Conservation (phyloP, 257 asterid genomes). For the Solanum chilense region DNA sequence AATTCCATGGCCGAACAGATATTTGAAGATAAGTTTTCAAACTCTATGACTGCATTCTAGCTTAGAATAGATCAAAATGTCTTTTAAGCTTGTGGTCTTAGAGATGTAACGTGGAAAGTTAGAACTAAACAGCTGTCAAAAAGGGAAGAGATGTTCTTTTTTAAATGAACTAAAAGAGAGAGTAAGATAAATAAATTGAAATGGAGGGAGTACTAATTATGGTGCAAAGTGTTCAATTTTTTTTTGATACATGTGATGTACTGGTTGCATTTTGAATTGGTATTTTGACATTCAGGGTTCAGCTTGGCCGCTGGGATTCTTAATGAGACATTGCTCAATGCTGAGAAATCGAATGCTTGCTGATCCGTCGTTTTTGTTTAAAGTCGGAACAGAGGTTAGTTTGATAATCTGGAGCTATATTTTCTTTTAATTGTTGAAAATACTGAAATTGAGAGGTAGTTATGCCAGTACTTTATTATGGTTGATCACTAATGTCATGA, state of each 20-base stretch:
- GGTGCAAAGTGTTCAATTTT: not conserved
- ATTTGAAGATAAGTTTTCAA: not conserved
- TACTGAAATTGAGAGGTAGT: not conserved
- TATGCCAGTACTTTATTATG: not conserved
- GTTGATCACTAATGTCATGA: not conserved
- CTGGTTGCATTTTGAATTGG: not conserved
- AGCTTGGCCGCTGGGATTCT: constrained; percentile 69
- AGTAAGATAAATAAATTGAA: not conserved
- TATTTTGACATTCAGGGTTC: constrained; percentile 45
- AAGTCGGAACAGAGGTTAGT: constrained; percentile 92
- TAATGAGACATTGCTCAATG: constrained; percentile 71
- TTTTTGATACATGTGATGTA: not conserved
- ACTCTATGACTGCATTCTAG: not conserved
- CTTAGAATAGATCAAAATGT: not conserved
- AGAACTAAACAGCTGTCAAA: not conserved
- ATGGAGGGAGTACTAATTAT: not conserved
- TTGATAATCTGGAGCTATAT: not conserved
- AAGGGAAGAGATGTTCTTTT: not conserved
- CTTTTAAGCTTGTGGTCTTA: not conserved
- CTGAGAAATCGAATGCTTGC: constrained; percentile 89
- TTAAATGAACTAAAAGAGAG: not conserved
- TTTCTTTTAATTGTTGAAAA: not conserved
- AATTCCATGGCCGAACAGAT: not conserved
- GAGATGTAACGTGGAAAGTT: not conserved
- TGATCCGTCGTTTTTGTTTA: constrained; percentile 88